Conservation (phyloP, 352 stramenopile genomes). For the Pythium sp. region DNA sequence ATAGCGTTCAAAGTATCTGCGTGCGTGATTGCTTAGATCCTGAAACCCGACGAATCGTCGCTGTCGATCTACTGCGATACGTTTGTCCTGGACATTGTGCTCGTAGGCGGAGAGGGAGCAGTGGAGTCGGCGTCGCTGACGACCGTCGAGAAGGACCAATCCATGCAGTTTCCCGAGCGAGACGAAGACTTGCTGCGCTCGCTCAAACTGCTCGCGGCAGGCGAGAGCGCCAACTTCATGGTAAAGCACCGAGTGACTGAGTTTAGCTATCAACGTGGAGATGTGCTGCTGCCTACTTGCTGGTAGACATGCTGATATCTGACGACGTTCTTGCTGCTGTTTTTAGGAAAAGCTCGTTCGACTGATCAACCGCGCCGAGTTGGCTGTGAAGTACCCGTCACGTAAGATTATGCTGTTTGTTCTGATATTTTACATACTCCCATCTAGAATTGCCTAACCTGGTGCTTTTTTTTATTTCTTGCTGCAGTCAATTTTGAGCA, state of each 20-base stretch:
- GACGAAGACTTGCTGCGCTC: conserved; percentile 75
- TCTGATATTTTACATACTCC: neutral
- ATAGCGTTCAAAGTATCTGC: neutral
- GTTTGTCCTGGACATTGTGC: conserved; percentile 84
- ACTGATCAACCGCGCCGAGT: conserved; percentile 81
- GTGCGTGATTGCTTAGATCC: conserved; percentile 37
- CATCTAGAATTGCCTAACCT: neutral
- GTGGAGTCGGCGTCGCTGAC: conserved; percentile 81
- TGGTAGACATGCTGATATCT: neutral
- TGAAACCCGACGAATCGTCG: conserved; percentile 84
- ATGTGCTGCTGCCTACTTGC: neutral
- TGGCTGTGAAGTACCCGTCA: conserved; percentile 72
- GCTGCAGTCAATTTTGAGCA: conserved; percentile 79
- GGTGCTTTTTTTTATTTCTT: neutral
- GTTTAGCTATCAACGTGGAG: neutral
- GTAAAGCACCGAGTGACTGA: conserved; percentile 17
- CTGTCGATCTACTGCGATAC: conserved; percentile 88
- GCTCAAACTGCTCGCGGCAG: conserved; percentile 64
- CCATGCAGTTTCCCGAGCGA: conserved; percentile 81
- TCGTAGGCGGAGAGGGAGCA: conserved; percentile 59
- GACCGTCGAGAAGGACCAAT: conserved; percentile 84
- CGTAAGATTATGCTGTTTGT: conserved; percentile 24
- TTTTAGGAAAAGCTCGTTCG: conserved; percentile 75
- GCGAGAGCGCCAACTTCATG: conserved; percentile 75
- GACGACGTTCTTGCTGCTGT: neutral